phyloP scores from a whole-genome alignment of 2,329 filamentous ascomycete genomes.

The Tetracladium maxilliforme region DNA sequence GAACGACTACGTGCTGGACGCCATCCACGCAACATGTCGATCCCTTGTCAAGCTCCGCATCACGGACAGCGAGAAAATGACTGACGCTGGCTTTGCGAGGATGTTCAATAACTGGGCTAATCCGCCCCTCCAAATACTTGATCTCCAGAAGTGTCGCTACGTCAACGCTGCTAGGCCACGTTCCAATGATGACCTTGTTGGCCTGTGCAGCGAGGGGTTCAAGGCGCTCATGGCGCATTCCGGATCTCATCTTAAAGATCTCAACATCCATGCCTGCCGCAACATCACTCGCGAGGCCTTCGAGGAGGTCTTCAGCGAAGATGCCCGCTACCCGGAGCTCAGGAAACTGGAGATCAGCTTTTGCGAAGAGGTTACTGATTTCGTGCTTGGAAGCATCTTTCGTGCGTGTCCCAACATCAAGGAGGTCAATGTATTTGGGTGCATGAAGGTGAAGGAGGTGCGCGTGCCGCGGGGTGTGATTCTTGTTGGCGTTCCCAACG shows the following conservation, averaged over 20 bases:
- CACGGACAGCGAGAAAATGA: conserved; percentile 60
- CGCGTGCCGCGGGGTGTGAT: conserved; percentile 38
- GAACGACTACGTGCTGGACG: conserved; percentile 54
- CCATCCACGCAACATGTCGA: conserved; percentile 56
- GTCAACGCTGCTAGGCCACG: conserved; percentile 57
- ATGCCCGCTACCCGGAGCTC: conserved; percentile 48
- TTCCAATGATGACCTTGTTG: conserved; percentile 49
- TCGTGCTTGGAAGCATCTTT: conserved; percentile 49
- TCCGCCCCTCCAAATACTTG: conserved; percentile 51
- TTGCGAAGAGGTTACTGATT: conserved; percentile 51
- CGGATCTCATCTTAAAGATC: conserved; percentile 42
- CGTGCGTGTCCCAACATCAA: conserved; percentile 44
- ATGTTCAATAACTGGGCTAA: conserved; percentile 72
- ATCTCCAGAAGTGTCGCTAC: conserved; percentile 66
- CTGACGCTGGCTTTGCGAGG: conserved; percentile 55
- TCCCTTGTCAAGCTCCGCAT: conserved; percentile 65
- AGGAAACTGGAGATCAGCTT: conserved; percentile 66
- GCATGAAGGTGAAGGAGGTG: conserved; percentile 43
- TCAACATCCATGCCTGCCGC: conserved; percentile 75
- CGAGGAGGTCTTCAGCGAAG: conserved; percentile 52
- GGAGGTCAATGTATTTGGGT: conserved; percentile 48
- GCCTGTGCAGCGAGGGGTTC: conserved; percentile 65
- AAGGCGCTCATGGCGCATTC: conserved; percentile 75
- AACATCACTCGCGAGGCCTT: conserved; percentile 64
- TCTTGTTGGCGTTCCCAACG: conserved; percentile 42